Evolutionary conservation across 805 yeast genomes (phyloP).

Genomic region (Zygoascus biomembranicola): DNA sequence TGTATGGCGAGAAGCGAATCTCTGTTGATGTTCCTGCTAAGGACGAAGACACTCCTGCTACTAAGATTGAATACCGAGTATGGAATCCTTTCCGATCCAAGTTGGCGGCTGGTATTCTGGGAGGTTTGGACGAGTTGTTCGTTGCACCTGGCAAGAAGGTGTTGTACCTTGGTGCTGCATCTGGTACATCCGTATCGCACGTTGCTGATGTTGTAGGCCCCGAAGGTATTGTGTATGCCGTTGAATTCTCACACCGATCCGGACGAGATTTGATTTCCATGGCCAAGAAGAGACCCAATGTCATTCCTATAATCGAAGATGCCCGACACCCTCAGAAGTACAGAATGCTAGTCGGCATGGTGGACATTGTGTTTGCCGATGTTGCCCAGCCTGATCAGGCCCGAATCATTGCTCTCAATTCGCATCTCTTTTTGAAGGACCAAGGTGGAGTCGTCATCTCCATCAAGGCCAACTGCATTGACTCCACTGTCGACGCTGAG

Average conservation of each 20-base stretch:
- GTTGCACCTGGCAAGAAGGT: slow-evolving; percentile 98
- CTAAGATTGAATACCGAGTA: slow-evolving; percentile 97
- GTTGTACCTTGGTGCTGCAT: slow-evolving; percentile 96
- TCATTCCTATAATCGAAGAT: slow-evolving; percentile 97
- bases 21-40: slow-evolving; percentile 86
- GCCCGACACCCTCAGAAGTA: slow-evolving; percentile 99
- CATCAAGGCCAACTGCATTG: slow-evolving; percentile 99
- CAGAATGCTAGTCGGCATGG: slow-evolving; percentile 99
- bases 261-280: slow-evolving; percentile 98
- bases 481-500: slow-evolving; percentile 98
- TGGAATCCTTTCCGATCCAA: slow-evolving; percentile 99
- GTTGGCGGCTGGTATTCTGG: slow-evolving; percentile 99
- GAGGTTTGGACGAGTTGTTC: slow-evolving; percentile 97
- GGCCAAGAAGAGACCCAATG: slow-evolving; percentile 99
- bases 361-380: slow-evolving; percentile 97
- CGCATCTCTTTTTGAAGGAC: slow-evolving; percentile 96
- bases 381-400: slow-evolving; percentile 99
- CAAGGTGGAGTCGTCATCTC: slow-evolving; percentile 98
- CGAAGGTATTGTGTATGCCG: slow-evolving; percentile 97
- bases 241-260: slow-evolving; percentile 98
- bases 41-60: slow-evolving; percentile 57
- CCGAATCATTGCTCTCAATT: slow-evolving; percentile 96
- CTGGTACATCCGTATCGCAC: slow-evolving; percentile 98
- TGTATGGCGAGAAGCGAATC: slow-evolving; percentile 96
- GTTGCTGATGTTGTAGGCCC: slow-evolving; percentile 98